Conservation (phyloP, 2,329 filamentous ascomycete species). For the Polytolypa hystricis region DNA sequence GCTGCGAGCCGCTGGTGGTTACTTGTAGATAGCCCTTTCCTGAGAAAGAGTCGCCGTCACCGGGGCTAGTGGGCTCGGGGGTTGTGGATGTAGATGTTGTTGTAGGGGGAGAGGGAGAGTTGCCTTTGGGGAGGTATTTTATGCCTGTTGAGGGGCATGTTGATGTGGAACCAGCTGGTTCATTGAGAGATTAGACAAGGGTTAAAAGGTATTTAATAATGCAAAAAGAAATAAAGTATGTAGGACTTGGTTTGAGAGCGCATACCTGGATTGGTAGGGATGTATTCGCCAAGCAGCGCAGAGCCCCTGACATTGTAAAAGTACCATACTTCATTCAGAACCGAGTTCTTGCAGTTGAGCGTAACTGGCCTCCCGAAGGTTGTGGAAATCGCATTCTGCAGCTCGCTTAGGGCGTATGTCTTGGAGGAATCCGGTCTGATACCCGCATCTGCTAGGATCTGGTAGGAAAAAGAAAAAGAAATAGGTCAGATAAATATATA, state of each 20-base stretch:
- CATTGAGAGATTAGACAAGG: background rate
- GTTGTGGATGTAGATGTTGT: constrained; percentile 12
- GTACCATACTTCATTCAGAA: constrained; percentile 47
- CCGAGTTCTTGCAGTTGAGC: constrained; percentile 38
- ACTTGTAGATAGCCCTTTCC: constrained; percentile 49
- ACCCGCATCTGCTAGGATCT: constrained; percentile 38
- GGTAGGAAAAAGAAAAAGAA: no score
- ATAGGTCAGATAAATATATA: no score
- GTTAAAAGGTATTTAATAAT: background rate
- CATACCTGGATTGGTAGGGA: constrained; percentile 41
- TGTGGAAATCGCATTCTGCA: constrained; percentile 39
- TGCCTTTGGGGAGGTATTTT: constrained; percentile 52
- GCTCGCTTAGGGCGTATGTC: constrained; percentile 42
- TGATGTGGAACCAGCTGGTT: constrained; percentile 42
- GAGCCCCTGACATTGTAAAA: constrained; percentile 42
- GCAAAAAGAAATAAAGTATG: constrained; percentile 10
- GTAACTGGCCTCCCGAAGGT: constrained; percentile 39
- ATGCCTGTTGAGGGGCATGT: constrained; percentile 53
- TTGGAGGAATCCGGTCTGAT: constrained; percentile 40
- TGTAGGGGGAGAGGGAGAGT: constrained; percentile 8
- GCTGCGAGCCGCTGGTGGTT: constrained; percentile 27
- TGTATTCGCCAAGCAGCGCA: constrained; percentile 50
- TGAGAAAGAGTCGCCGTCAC: constrained; percentile 31
- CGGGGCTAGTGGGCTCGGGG: constrained; percentile 6
- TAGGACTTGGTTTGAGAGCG: no score